Evolutionary conservation across 257 asterid genomes (phyloP).

Genomic region (Lavandula angustifolia): DNA sequence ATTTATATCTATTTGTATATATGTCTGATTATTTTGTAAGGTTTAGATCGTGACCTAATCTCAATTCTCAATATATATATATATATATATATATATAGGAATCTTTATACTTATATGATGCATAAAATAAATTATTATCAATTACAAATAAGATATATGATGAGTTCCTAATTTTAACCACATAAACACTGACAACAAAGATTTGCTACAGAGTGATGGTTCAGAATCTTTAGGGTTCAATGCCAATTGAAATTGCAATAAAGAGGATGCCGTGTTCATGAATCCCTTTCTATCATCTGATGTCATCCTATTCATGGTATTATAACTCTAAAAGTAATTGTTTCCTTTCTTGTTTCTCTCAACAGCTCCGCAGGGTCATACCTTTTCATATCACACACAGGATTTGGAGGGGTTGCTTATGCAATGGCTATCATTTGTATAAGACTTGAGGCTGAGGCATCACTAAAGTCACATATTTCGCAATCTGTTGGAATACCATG

Average conservation of each 20-base stretch:
- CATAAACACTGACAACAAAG: constrained; percentile 3
- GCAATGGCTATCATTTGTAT: constrained; percentile 93
- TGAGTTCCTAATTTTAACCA: constrained; percentile 5
- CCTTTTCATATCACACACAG: constrained; percentile 97
- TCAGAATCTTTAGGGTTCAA: constrained; percentile 11
- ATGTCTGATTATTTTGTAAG: too few species aligned
- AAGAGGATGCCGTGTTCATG: not conserved
- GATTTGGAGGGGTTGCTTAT: constrained; percentile 97
- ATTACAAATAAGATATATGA: not conserved
- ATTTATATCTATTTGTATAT: too few species aligned
- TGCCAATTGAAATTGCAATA: constrained; percentile 23
- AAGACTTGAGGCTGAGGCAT: constrained; percentile 72
- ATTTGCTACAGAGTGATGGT: constrained; percentile 8
- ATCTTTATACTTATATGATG: too few species aligned
- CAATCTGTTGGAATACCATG: constrained; percentile 39
- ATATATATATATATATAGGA: too few species aligned
- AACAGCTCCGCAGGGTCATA: constrained; percentile 89
- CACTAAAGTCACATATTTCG: constrained; percentile 40
- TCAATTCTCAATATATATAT: too few species aligned
- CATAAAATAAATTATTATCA: too few species aligned
- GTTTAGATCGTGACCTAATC: too few species aligned
- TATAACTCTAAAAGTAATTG: constrained; percentile 35
- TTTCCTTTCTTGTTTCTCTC: constrained; percentile 30
- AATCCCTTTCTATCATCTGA: constrained; percentile 22
- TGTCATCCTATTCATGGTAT: constrained; percentile 4